phyloP scores from a whole-genome alignment of 2,329 filamentous ascomycete species.

The Nemania bipapillata region DNA sequence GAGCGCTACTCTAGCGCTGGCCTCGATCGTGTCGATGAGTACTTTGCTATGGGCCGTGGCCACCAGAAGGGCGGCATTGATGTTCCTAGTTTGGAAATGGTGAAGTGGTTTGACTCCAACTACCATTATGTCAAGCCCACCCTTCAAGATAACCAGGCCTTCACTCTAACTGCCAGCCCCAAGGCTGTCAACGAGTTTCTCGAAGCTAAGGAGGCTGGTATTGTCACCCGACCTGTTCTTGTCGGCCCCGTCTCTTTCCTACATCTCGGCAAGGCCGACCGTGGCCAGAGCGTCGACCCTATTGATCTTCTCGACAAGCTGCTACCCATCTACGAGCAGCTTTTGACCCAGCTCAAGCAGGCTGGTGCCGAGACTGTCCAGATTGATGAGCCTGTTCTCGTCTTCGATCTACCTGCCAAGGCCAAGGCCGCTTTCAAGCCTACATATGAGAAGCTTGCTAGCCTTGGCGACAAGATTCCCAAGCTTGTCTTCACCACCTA shows the following conservation, averaged over 20 bases:
- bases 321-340: conserved; percentile 91
- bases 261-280: conserved; percentile 96
- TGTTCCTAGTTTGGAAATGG: conserved; percentile 96
- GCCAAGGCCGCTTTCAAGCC: conserved; percentile 98
- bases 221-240: conserved; percentile 90
- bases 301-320: conserved; percentile 95
- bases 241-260: conserved; percentile 98
- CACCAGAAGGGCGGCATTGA: conserved; percentile 95
- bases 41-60: conserved; percentile 99
- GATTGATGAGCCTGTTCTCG: conserved; percentile 97
- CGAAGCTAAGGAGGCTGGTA: conserved; percentile 97
- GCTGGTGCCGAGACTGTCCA: conserved; percentile 96
- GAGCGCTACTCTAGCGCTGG: conserved; percentile 92
- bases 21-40: conserved; percentile 90
- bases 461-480: conserved; percentile 81
- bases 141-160: conserved; percentile 94
- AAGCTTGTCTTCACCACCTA: conserved; percentile 93
- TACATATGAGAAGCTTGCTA: conserved; percentile 87
- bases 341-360: conserved; percentile 91
- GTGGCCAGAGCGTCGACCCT: conserved; percentile 89
- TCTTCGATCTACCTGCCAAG: conserved; percentile 90
- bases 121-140: conserved; percentile 99
- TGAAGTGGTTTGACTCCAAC: conserved; percentile 99
- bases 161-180: conserved; percentile 86
- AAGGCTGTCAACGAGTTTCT: conserved; percentile 95